phyloP scores from a whole-genome alignment of 768 basidiomycete genomes.

The Piloderma croceum region DNA sequence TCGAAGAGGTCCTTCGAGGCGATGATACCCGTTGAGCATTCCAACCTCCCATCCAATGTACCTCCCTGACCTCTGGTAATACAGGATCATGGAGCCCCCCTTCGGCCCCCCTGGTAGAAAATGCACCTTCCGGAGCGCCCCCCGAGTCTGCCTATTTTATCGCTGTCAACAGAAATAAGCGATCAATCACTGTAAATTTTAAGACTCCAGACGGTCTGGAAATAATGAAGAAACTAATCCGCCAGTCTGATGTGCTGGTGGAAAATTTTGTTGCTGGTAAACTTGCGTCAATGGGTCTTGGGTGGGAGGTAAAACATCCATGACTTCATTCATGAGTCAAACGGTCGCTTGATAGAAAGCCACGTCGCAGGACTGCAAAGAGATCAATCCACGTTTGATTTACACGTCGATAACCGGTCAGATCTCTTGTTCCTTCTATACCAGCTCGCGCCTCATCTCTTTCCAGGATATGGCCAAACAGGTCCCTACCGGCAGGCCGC shows the following conservation, averaged over 20 bases:
- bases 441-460: slow-evolving; percentile 1
- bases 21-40: slow-evolving; percentile 94
- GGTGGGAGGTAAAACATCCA: no score
- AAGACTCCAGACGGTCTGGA: slow-evolving; percentile 73
- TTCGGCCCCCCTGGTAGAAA: slow-evolving; percentile 43
- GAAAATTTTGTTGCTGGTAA: slow-evolving; percentile 89
- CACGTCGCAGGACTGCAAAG: slow-evolving; percentile 68
- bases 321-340: no score
- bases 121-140: slow-evolving; percentile 61
- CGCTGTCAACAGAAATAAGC: slow-evolving; percentile 82
- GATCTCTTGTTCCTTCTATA: slow-evolving; percentile 1
- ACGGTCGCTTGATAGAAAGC: no score
- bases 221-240: slow-evolving; percentile 66
- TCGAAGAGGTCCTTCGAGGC: slow-evolving; percentile 74
- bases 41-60: no score
- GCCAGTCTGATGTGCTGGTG: slow-evolving; percentile 76
- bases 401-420: slow-evolving; percentile 80
- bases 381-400: slow-evolving; percentile 74
- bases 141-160: slow-evolving; percentile 94
- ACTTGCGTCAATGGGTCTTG: slow-evolving; percentile 76
- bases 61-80: no score
- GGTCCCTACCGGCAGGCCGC: slow-evolving; percentile 81
- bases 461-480: slow-evolving; percentile 74
- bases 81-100: slow-evolving; percentile 68
- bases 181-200: slow-evolving; percentile 85